Evolutionary conservation across 345 rosid genomes (phyloP), one percentile per base, ranked within the genome.

Genomic region (Theobroma cacao): DNA sequence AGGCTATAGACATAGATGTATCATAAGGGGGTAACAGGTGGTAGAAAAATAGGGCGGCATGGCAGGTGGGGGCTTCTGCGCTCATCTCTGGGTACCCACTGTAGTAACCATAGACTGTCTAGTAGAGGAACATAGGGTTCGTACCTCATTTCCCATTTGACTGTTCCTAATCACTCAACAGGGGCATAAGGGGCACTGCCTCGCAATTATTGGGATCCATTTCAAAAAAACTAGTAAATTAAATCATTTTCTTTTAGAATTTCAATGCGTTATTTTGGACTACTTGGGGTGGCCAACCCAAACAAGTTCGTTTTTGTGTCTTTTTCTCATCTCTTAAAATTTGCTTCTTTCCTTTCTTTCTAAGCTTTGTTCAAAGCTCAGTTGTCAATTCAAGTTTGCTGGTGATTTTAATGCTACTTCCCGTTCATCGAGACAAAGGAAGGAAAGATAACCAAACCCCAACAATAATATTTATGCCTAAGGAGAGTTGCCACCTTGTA

Each of bases 121-220:
- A 8, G 3, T 22, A 58, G 24, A 56, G 58, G 28, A 75, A 45
- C 69, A 45, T 75, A 61, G 70, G 77, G 40, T 75, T 75, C 69
- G 78, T 61, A 61, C 70, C 31, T 59, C 70, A 13, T 45, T 45
- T 60, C 36, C 53, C 20, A 60, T 60, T 56, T 43, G 22, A 75
- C 31, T 62, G 70, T 61, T 60, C 26, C 34, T 60, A 58, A 47
- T 43, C 15, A 26, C 18, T 41, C 22, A 38, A 2, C 5, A 24
- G 52, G 55, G 74, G 36, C 50, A 59, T 14, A 17, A 59, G 41
- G 7, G 38, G 24, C 18, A 75, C 78, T 43, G 69, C 28, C 26
- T 34, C 22, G 48, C 52, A 73, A 56, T 56, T 73, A 73, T 73
- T 73, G 50, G 76, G 52, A 8, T 73, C 26, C 45, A 53, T 53